phyloP scores from a whole-genome alignment of 305 asterid genomes.

The Andrographis paniculata region DNA sequence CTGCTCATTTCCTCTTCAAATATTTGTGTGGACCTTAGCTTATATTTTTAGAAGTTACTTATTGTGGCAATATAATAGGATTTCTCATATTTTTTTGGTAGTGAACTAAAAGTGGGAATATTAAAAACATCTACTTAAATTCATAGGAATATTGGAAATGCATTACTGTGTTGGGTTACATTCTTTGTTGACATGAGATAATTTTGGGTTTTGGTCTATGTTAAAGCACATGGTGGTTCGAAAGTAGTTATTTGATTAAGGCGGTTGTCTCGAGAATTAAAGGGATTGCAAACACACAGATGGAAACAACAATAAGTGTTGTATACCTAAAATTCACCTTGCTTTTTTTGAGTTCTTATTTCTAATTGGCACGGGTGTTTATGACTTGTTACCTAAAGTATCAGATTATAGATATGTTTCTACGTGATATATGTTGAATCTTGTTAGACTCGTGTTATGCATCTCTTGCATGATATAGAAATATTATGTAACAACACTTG shows the following conservation, averaged over 20 bases:
- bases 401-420: not conserved
- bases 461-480: not conserved
- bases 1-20: no score
- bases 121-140: not conserved
- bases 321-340: not conserved
- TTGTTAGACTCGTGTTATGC: not conserved
- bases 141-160: not conserved
- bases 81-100: not conserved
- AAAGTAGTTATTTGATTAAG: not conserved
- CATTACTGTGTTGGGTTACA: not conserved
- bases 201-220: not conserved
- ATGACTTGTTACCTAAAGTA: not conserved
- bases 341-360: not conserved
- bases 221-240: no score
- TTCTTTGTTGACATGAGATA: not conserved
- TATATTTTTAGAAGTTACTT: no score
- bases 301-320: not conserved
- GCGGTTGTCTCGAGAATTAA: no score
- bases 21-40: no score
- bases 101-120: not conserved
- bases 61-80: not conserved
- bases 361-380: conserved; percentile 1
- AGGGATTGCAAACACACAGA: not conserved
- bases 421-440: not conserved
- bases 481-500: no score